Conservation (phyloP, 805 yeast species). For the Wickerhamomyces queroliae region DNA sequence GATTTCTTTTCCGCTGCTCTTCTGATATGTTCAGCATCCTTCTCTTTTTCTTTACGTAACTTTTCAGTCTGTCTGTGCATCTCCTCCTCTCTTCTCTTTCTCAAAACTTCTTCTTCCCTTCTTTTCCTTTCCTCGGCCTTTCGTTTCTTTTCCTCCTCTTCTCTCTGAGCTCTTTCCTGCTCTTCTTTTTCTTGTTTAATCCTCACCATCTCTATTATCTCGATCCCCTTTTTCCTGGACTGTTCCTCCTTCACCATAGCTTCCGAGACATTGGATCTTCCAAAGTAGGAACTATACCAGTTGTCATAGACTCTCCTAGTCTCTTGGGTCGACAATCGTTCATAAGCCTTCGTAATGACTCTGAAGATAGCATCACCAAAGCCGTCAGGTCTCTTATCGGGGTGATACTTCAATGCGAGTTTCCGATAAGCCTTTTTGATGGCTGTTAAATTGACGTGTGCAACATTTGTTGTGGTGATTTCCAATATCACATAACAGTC, state of each 20-base stretch:
- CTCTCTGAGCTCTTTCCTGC: neutral
- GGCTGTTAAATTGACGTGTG: constrained; percentile 34
- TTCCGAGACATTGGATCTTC: constrained; percentile 4
- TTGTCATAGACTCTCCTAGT: constrained; percentile 6
- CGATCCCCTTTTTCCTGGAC: neutral
- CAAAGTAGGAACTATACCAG: constrained; percentile 12
- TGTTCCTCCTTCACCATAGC: constrained; percentile 3
- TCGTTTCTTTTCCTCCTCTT: constrained; percentile 1
- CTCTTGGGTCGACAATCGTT: constrained; percentile 3
- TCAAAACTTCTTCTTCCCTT: neutral
- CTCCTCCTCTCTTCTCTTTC: neutral
- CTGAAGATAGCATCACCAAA: constrained; percentile 14
- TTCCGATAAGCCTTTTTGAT: constrained; percentile 73
- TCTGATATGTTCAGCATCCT: neutral
- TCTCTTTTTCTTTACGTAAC: neutral
- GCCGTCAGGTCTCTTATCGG: constrained; percentile 58
- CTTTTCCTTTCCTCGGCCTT: constrained; percentile 1
- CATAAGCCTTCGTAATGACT: constrained; percentile 10
- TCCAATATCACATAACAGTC: constrained; percentile 60
- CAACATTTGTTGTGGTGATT: constrained; percentile 39
- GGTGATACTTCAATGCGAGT: constrained; percentile 66
- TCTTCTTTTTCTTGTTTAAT: constrained; percentile 2
- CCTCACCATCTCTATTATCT: neutral
- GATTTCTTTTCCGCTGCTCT: no score
- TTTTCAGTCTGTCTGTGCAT: neutral